Evolutionary conservation across 23 red algal genomes (phyloP).

Genomic region (Agarophyton chilense): DNA sequence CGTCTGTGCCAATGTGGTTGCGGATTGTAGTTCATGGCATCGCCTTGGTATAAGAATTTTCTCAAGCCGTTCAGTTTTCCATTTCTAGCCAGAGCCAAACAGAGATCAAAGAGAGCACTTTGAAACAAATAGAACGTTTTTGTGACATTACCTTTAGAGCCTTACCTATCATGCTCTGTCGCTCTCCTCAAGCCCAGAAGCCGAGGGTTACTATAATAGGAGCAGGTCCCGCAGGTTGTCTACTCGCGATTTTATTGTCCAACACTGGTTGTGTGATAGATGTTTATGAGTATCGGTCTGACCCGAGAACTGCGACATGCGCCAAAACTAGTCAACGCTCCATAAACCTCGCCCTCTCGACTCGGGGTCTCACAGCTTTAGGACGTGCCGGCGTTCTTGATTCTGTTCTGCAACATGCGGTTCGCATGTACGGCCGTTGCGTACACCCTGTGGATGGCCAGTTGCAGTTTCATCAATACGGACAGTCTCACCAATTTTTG

Average conservation of each 20-base stretch:
- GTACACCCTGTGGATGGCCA: slow-evolving; percentile 61
- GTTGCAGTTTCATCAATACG: slow-evolving; percentile 73
- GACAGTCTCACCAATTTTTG: slow-evolving; percentile 80
- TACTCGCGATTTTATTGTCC: slow-evolving; percentile 76
- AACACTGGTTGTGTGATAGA: not conserved
- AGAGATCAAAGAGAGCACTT: no score
- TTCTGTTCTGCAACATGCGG: slow-evolving; percentile 16
- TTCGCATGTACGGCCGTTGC: slow-evolving; percentile 91
- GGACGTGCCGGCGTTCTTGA: slow-evolving; percentile 55
- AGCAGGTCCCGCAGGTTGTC: slow-evolving; percentile 85
- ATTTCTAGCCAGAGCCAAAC: no score
- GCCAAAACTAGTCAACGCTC: slow-evolving; percentile 41
- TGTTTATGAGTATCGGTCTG: slow-evolving; percentile 80
- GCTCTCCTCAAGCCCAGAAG: not conserved
- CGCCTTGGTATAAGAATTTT: no score
- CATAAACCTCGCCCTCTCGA: slow-evolving; percentile 98
- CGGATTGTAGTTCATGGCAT: no score
- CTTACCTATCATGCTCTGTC: no score
- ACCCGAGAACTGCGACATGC: slow-evolving; percentile 16
- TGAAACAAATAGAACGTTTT: no score
- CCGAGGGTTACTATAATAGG: slow-evolving; percentile 68
- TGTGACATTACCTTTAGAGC: no score
- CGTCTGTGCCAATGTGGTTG: no score
- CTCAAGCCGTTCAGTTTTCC: no score
- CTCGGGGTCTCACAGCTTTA: slow-evolving; percentile 89